phyloP scores from a whole-genome alignment of 345 rosid genomes.

The Citrus maxima region DNA sequence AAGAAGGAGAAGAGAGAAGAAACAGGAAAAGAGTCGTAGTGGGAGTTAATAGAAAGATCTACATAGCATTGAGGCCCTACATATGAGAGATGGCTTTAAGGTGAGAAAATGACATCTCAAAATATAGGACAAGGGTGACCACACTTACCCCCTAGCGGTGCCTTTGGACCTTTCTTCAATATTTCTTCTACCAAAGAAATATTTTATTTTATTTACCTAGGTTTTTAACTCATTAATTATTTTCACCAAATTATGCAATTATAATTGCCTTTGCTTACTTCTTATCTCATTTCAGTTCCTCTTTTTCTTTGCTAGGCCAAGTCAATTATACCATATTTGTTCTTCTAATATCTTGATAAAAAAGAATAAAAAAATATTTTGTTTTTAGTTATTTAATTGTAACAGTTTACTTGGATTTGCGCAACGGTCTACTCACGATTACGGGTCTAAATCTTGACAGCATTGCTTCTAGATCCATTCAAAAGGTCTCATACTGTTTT shows the following conservation, averaged over 20 bases:
- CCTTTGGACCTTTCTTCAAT: conserved; percentile 47
- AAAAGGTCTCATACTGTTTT: too few species aligned
- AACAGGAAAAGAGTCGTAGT: not conserved
- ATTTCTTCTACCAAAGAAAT: conserved; percentile 1
- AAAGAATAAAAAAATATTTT: too few species aligned
- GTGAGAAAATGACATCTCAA: conserved; percentile 70
- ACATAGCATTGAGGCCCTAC: conserved; percentile 48
- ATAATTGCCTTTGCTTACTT: not conserved
- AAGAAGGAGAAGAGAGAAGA: not conserved
- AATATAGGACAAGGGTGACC: conserved; percentile 43
- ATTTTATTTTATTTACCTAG: not conserved
- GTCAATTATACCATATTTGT: not conserved
- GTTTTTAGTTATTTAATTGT: too few species aligned
- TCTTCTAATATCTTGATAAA: not conserved
- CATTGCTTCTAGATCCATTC: too few species aligned
- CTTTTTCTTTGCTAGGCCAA: not conserved
- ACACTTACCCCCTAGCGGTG: conserved; percentile 41
- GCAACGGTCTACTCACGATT: too few species aligned
- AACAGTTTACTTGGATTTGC: too few species aligned
- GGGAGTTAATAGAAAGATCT: conserved; percentile 31
- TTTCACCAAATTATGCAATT: not conserved
- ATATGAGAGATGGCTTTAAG: conserved; percentile 34
- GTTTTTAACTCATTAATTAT: not conserved
- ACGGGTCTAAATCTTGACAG: too few species aligned
- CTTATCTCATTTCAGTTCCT: not conserved